A percentile compares a stretch with the other conserved stretches of the same genome.
These are phyloP conservation scores for Macrophomina pseudophaseolina DNA, from an alignment of 2,329 filamentous ascomycete species.

Conservation along the genomic window DNA sequence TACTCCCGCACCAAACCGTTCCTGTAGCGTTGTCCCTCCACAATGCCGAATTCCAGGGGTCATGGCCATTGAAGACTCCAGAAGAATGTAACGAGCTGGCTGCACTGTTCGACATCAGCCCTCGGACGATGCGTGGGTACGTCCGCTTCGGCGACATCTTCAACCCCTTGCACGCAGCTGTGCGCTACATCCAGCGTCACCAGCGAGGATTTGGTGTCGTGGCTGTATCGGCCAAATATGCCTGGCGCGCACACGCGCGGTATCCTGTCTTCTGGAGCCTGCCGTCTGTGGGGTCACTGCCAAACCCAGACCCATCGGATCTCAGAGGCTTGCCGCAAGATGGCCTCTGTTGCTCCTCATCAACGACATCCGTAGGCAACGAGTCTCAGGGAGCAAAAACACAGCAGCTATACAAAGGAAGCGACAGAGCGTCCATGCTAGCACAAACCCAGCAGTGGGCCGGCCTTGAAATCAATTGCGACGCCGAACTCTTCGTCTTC, in stretches of 20 bases:
- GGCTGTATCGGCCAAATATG: slow-evolving; percentile 71
- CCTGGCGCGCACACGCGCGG: slow-evolving; percentile 67
- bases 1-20: slow-evolving; percentile 63
- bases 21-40: slow-evolving; percentile 69
- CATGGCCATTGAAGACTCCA: slow-evolving; percentile 70
- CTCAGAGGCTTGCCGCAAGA: slow-evolving; percentile 63
- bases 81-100: slow-evolving; percentile 47
- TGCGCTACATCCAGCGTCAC: slow-evolving; percentile 68
- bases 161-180: slow-evolving; percentile 69
- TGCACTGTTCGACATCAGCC: slow-evolving; percentile 66
- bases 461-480: slow-evolving; percentile 63
- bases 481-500: slow-evolving; percentile 68
- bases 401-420: no score
- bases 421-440: no score
- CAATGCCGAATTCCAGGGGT: slow-evolving; percentile 71
- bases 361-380: no score
- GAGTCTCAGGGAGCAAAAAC: no score
- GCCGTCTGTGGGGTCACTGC: slow-evolving; percentile 63
- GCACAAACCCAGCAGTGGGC: slow-evolving; percentile 55
- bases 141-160: slow-evolving; percentile 72
- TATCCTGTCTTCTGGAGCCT: slow-evolving; percentile 74
- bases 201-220: slow-evolving; percentile 71
- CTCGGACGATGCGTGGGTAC: slow-evolving; percentile 63
- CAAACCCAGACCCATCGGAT: slow-evolving; percentile 70
- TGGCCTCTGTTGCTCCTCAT: slow-evolving; percentile 57